Evolutionary conservation across 257 asterid genomes (phyloP).

Genomic region (Solanum arcanum): DNA sequence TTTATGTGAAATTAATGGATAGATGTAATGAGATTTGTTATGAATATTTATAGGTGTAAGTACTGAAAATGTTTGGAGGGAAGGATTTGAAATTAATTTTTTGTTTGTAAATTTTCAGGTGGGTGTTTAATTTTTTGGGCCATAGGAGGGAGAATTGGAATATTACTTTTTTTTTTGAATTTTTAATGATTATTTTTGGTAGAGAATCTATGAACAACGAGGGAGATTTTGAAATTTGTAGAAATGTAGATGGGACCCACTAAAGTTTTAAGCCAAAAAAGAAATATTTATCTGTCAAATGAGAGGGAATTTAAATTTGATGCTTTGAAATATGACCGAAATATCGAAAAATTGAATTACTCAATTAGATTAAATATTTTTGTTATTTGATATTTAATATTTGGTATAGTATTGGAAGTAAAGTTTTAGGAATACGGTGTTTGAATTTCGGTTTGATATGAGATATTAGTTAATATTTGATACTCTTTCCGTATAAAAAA

Average conservation of each 20-base stretch:
- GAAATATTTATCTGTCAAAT: neutral
- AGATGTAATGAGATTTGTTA: neutral
- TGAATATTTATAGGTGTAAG: neutral
- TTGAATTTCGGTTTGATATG: too few relatives aligned
- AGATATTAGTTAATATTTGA: too few relatives aligned
- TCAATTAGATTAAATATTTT: too few relatives aligned
- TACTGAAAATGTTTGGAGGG: conserved; percentile 18
- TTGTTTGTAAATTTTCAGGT: neutral
- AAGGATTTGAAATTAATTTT: neutral
- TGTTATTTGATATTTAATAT: too few relatives aligned
- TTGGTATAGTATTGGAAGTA: too few relatives aligned
- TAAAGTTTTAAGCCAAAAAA: neutral
- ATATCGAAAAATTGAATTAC: too few relatives aligned
- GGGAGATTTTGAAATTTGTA: conserved; percentile 6
- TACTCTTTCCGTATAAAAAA: rapidly evolving
- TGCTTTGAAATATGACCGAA: too few relatives aligned
- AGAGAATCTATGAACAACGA: neutral
- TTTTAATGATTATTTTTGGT: neutral
- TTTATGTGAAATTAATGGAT: neutral
- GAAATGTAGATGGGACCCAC: neutral
- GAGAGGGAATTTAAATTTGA: too few relatives aligned
- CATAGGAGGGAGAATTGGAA: neutral
- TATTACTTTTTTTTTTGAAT: neutral
- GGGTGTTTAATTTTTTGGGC: neutral
- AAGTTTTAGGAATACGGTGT: too few relatives aligned